A percentile compares a stretch with the other conserved stretches of the same genome.
Evolutionary conservation across 257 asterid species (phyloP).

Genomic region (Perilla frutescens): DNA sequence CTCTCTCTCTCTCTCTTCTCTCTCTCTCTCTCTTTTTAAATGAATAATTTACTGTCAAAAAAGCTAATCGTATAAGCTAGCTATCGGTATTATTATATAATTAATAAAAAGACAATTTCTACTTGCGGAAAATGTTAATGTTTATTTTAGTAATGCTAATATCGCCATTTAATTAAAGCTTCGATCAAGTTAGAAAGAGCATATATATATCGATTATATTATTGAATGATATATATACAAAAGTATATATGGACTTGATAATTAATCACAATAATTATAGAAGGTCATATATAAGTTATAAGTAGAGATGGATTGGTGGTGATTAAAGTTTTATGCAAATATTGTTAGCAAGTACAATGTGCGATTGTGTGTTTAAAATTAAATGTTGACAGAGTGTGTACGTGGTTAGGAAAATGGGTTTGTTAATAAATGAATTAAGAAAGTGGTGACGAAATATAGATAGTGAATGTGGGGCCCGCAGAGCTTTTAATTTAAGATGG

Average conservation of each 20-base stretch:
- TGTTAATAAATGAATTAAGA: slow-evolving; percentile 11
- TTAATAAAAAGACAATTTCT: not conserved
- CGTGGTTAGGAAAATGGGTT: slow-evolving; percentile 23
- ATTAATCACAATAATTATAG: too few species aligned
- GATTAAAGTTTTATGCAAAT: too few species aligned
- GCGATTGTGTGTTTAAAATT: too few species aligned
- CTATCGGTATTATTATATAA: not conserved
- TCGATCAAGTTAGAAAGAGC: too few species aligned
- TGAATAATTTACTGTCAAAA: not conserved
- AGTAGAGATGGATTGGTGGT: too few species aligned
- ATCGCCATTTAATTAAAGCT: too few species aligned
- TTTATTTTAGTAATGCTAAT: not conserved
- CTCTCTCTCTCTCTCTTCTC: too few species aligned
- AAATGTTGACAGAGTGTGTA: not conserved
- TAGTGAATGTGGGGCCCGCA: not conserved
- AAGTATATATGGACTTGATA: too few species aligned
- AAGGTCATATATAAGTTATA: too few species aligned
- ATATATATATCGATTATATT: too few species aligned
- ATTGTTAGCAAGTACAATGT: too few species aligned
- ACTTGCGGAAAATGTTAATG: not conserved
- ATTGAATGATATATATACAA: too few species aligned
- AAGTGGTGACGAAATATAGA: slow-evolving; percentile 24
- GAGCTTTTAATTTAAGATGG: not conserved
- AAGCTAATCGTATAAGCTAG: slow-evolving; percentile 1
- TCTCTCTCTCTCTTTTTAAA: not conserved